Conservation (phyloP, 495 filamentous ascomycete species). For the Platismatia glauca region DNA sequence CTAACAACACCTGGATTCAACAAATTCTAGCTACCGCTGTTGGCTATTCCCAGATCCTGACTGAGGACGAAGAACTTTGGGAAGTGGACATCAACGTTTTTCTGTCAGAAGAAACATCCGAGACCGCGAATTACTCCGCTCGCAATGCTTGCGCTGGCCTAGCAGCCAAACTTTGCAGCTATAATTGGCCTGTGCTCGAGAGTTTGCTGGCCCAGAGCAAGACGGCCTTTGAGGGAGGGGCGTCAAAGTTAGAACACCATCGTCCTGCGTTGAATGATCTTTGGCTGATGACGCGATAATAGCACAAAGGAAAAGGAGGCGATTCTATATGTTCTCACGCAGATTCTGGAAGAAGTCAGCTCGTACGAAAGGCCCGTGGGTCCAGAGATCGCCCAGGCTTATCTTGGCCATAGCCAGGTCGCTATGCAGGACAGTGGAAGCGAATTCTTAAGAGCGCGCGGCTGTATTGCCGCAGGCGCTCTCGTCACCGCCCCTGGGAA, state of each 20-base stretch:
- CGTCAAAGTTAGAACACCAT: conserved; percentile 41
- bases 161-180: conserved; percentile 69
- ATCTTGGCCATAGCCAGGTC: conserved; percentile 68
- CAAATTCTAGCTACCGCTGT: conserved; percentile 76
- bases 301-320: conserved; percentile 54
- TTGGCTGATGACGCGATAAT: neutral
- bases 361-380: conserved; percentile 61
- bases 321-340: conserved; percentile 70
- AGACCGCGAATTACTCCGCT: conserved; percentile 94
- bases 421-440: conserved; percentile 55
- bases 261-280: neutral
- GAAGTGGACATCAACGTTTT: conserved; percentile 93
- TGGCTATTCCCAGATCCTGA: conserved; percentile 82
- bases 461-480: conserved; percentile 72
- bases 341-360: conserved; percentile 68
- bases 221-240: conserved; percentile 48
- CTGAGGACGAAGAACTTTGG: conserved; percentile 90
- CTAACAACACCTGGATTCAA: conserved; percentile 53
- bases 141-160: conserved; percentile 85
- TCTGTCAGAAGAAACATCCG: conserved; percentile 85
- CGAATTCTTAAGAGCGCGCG: conserved; percentile 70
- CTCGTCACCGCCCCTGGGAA: conserved; percentile 52
- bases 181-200: conserved; percentile 72
- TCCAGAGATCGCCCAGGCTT: conserved; percentile 56
- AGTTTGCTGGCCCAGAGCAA: conserved; percentile 65